Evolutionary conservation across 345 rosid species (phyloP).

Genomic region (Salix caprea): DNA sequence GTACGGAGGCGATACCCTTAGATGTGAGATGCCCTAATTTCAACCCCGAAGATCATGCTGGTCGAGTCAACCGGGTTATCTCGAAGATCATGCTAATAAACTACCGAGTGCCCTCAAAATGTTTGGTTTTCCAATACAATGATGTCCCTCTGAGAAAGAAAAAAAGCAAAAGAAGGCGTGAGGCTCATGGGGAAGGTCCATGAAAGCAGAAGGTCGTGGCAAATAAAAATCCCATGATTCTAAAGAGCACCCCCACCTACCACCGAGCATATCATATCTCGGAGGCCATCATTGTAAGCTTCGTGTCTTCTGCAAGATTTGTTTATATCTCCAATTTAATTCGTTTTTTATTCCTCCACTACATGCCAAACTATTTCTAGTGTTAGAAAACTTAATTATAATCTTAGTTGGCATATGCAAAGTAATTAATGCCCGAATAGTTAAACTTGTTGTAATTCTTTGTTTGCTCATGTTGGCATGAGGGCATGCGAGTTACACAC

Average conservation of each 20-base stretch:
- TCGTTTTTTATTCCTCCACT: background rate
- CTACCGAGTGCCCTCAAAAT: too few relatives aligned
- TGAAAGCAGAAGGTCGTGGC: background rate
- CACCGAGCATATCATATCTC: background rate
- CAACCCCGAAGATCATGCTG: too few relatives aligned
- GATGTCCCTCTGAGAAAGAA: background rate
- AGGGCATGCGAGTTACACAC: background rate
- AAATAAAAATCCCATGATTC: background rate
- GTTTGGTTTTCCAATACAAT: too few relatives aligned
- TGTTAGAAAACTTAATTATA: background rate
- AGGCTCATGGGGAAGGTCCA: background rate
- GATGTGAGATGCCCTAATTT: too few relatives aligned
- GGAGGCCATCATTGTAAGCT: background rate
- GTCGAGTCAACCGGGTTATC: too few relatives aligned
- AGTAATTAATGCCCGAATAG: background rate
- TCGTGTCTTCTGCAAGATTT: background rate
- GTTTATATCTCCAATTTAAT: background rate
- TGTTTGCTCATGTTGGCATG: background rate
- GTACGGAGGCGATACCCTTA: too few relatives aligned
- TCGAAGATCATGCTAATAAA: too few relatives aligned
- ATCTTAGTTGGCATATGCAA: background rate
- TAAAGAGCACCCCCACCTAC: background rate
- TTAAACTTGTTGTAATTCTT: background rate
- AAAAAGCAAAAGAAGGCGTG: background rate
- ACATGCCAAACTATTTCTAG: background rate